A percentile compares a stretch with the other conserved stretches of the same genome.
Evolutionary conservation across 768 basidiomycete genomes (phyloP).

Genomic region (Trichaptum fuscoviolaceum): DNA sequence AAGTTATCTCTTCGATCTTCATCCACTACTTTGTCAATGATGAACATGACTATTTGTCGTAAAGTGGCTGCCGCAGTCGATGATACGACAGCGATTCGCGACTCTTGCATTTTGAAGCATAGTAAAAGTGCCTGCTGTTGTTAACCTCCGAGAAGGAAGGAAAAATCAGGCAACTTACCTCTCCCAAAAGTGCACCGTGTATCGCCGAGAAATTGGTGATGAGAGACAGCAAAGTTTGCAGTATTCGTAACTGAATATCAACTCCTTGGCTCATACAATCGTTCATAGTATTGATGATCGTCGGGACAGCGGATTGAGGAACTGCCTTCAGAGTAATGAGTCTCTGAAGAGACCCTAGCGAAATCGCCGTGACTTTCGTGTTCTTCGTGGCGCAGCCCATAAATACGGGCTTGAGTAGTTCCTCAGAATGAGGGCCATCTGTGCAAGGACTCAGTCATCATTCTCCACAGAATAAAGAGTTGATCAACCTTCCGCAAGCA

Average conservation of each 20-base stretch:
- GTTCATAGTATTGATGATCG: conserved; percentile 78
- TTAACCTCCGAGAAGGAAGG: conserved; percentile 4
- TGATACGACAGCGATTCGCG: conserved; percentile 92
- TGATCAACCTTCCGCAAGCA: conserved; percentile 60
- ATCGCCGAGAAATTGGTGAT: conserved; percentile 84
- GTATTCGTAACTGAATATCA: conserved; percentile 91
- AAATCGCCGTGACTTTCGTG: conserved; percentile 90
- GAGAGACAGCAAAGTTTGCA: conserved; percentile 88
- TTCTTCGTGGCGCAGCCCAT: conserved; percentile 94
- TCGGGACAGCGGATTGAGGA: conserved; percentile 68
- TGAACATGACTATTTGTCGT: conserved; percentile 95
- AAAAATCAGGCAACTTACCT: conserved; percentile 45
- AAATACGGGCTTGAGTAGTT: conserved; percentile 81
- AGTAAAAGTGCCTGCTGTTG: conserved; percentile 72
- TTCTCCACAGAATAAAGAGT: conserved; percentile 7
- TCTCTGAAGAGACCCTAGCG: conserved; percentile 85
- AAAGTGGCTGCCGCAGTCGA: conserved; percentile 96
- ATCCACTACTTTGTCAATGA: conserved; percentile 88
- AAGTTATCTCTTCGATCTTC: conserved; percentile 54
- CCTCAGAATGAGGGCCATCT: conserved; percentile 79
- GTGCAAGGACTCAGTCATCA: conserved; percentile 8
- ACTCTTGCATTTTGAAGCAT: conserved; percentile 94
- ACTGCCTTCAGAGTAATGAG: conserved; percentile 85
- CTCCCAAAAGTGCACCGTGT: conserved; percentile 73
- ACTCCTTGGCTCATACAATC: conserved; percentile 91